phyloP scores from a whole-genome alignment of 2,329 filamentous ascomycete genomes.

The Chaetomiaceae sp. region DNA sequence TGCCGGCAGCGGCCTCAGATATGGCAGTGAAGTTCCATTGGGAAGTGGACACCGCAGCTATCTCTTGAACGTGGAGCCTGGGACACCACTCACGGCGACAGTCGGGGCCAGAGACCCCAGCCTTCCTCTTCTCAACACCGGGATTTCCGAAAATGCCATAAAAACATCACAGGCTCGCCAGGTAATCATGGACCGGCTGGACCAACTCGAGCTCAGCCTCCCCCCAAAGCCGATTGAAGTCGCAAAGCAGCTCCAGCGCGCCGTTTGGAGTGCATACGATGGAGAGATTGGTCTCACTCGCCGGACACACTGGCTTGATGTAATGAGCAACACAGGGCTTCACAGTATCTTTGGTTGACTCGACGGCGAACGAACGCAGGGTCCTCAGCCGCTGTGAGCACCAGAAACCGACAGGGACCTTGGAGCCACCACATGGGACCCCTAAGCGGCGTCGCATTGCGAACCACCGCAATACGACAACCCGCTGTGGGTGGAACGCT shows the following conservation, averaged over 20 bases:
- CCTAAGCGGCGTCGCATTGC: too few species aligned
- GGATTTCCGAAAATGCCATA: constrained; percentile 23
- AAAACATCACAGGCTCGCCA: constrained; percentile 37
- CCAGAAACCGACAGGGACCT: too few species aligned
- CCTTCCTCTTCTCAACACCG: background rate
- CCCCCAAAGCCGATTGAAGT: constrained; percentile 39
- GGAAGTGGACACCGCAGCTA: constrained; percentile 14
- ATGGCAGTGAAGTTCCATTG: constrained; percentile 21
- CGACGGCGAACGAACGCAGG: background rate
- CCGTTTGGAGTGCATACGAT: constrained; percentile 40
- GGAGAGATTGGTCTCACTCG: constrained; percentile 31
- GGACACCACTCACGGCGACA: background rate
- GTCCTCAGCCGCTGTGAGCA: too few species aligned
- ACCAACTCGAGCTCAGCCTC: constrained; percentile 35
- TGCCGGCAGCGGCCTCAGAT: constrained; percentile 27
- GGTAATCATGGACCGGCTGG: constrained; percentile 36
- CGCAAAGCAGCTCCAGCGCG: constrained; percentile 38
- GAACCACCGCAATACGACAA: too few species aligned
- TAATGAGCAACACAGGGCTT: constrained; percentile 33
- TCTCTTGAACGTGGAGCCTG: constrained; percentile 13
- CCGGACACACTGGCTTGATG: constrained; percentile 40
- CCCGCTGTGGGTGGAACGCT: too few species aligned
- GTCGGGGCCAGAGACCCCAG: background rate
- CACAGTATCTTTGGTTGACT: constrained; percentile 27
- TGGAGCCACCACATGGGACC: too few species aligned